These are phyloP conservation scores for Exidia glandulosa DNA, from an alignment of 768 basidiomycete species.

Conservation along the genomic window DNA sequence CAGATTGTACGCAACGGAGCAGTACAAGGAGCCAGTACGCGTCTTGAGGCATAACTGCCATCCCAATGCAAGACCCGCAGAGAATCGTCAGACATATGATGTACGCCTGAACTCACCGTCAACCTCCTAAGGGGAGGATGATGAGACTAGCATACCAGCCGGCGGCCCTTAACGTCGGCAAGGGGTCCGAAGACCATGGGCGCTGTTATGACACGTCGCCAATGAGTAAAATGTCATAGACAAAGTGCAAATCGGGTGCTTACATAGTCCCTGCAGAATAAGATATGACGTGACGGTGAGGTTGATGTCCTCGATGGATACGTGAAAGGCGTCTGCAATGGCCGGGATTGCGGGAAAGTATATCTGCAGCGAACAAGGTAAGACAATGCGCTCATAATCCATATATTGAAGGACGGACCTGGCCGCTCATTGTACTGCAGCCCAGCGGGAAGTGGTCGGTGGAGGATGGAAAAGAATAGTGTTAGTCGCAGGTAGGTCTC, in stretches of 20 bases:
- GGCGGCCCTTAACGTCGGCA: conserved; percentile 53
- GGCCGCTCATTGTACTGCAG: not conserved
- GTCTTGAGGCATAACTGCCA: conserved; percentile 41
- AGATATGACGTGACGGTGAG: conserved; percentile 73
- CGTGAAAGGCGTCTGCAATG: conserved; percentile 48
- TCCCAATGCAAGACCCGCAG: conserved; percentile 50
- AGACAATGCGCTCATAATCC: not conserved
- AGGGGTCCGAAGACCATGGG: conserved; percentile 55
- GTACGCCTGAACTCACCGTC: conserved; percentile 18
- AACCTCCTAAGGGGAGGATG: not conserved
- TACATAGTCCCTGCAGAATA: conserved; percentile 53
- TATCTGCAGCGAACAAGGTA: conserved; percentile 9
- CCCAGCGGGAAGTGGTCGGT: conserved; percentile 4
- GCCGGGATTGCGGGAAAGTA: conserved; percentile 50
- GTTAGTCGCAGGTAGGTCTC: too few relatives aligned
- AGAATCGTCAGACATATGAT: conserved; percentile 54
- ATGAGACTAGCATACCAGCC: conserved; percentile 29
- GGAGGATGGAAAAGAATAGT: conserved; percentile 4
- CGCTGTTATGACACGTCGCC: conserved; percentile 14
- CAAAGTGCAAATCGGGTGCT: conserved; percentile 7
- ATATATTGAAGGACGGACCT: not conserved
- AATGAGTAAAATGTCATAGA: not conserved
- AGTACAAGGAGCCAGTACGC: conserved; percentile 74
- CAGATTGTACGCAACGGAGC: conserved; percentile 69
- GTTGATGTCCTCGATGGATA: conserved; percentile 62